Base-by-base conservation (phyloP, 2,329 filamentous ascomycete genomes). In the Calonectria pauciramosa region DNA sequence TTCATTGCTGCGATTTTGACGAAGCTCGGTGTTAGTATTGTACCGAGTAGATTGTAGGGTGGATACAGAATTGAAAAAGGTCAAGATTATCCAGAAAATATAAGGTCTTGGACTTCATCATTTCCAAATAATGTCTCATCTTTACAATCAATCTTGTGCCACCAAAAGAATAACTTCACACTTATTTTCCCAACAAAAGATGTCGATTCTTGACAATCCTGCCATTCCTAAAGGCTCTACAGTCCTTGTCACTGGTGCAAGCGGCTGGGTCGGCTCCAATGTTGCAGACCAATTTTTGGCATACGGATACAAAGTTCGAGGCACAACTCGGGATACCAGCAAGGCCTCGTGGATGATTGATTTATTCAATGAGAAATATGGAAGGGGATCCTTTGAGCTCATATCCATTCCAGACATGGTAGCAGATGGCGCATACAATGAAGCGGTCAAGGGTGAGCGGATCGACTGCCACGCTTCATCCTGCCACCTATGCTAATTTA, bases 241-340 rank as follows among this genome's bases (percentile, higher is more conserved):
- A 3, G 34, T 44, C 2, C 56, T 63, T 28, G 23, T 63, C 16
- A 63, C 56, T 13, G 56, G 56, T 18, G 56, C 56, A 13, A 63
- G 56, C 18, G 56, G 56, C 7, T 63, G 56, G 56, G 56, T 63
- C 41, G 56, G 56, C 23, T 63, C 56, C 34, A 63, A 63, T 20
- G 56, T 63, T 3, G 36, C 14, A 2, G 56, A 63, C 14, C 56
- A 63, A 23, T 41, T 63, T 26, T 20, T 63, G 34, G 56, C 56
- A 20, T 41, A 41, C 4, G 56, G 56, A 9, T 63, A 63, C 34
- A 63, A 63, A 23, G 56, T 63, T 5, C 56, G 56, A 41, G 56
- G 56, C 16, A 63, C 56, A 41, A 63, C 56, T 41, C 56, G 56
- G 2, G 36, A 63, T 16, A 28, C 6, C 9, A 30, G 6, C 14